These are phyloP conservation scores for Pythium grandisporangium DNA, from an alignment of 352 stramenopile species.

Conservation along the genomic window DNA sequence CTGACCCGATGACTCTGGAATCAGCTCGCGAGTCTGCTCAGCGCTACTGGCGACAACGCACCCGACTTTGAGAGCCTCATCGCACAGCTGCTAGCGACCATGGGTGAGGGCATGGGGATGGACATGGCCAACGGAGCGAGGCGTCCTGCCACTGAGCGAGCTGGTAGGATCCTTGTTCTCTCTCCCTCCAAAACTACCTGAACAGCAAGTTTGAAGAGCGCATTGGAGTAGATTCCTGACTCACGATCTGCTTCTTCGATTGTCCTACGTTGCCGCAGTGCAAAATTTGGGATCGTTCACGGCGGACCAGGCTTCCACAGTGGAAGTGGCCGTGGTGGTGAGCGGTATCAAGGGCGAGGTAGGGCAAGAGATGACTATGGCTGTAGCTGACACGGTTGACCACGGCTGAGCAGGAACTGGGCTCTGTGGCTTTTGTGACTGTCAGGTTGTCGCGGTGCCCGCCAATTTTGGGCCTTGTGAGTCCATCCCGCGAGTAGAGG, in stretches of 20 bases:
- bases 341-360: conserved; percentile 74
- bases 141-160: conserved; percentile 9
- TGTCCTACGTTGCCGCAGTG: conserved; percentile 16
- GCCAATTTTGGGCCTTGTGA: conserved; percentile 74
- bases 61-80: conserved; percentile 8
- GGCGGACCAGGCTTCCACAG: conserved; percentile 63
- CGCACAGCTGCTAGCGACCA: conserved; percentile 6
- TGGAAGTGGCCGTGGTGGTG: conserved; percentile 53
- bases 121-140: conserved; percentile 7
- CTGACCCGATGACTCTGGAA: too few relatives aligned
- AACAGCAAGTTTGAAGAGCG: too few relatives aligned
- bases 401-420: too few relatives aligned
- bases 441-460: conserved; percentile 58
- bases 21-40: too few relatives aligned
- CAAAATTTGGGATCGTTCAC: conserved; percentile 43
- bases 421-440: too few relatives aligned
- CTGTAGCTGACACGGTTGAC: too few relatives aligned
- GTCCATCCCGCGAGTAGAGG: conserved; percentile 23
- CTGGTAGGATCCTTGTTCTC: conserved; percentile 8
- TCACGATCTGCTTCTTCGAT: background rate
- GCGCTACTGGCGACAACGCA: too few relatives aligned
- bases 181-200: background rate
- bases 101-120: conserved; percentile 5
- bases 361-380: too few relatives aligned
- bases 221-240: too few relatives aligned